Evolutionary conservation across 371 early-diverging fungal genomes (phyloP), one percentile per base, ranked within the genome.

Genomic region (Dichotomocladium elegans): DNA sequence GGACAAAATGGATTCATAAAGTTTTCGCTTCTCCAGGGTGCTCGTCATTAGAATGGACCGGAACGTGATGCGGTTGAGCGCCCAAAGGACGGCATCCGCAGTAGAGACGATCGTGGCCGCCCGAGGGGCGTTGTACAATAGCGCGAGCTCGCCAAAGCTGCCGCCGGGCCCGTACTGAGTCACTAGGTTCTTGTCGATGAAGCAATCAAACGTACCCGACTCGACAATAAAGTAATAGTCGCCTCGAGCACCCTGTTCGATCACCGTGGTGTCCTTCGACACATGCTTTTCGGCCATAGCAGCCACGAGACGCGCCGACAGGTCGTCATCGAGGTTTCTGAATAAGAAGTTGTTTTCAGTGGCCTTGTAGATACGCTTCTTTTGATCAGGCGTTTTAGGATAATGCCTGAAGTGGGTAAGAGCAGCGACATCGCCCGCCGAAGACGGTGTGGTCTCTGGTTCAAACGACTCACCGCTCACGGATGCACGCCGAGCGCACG

Each of bases 201-300:
- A 88, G 40, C 97, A 92, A 56, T 97, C 97, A 61, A 99, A 82
- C 10, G 86, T 77, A 33, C 99, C 99, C 17, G 80, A 81, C 63
- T 98, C 99, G 28, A 98, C 95, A 22, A 97, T 89, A 69, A 98
- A 99, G 69, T 98, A 98, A 71, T 79, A 96, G 77, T 95, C 96
- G 33, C 97, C 98, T 24, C 91, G 87, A 40, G 87, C 96, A 42
- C 96, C 99, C 72, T 99, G 98, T 30, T 79, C 82, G 53, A 98
- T 96, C 34, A 99, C 87, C 47, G 73, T 83, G 60, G 87, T 89
- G 19, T 85, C 87, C 27, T 74, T 35, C 21, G 55, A 31, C 25
- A 93, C 85, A 19, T 67, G 68, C 70, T 94, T 94, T 67, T 96
- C 96, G 27, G 83, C 83, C 96, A 98, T 96, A 10, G 98, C 96